Percentiles rank a stretch among this genome's conserved stretches.
Conservation (phyloP, 2,329 filamentous ascomycete species). For the Kalmusia sp. region DNA sequence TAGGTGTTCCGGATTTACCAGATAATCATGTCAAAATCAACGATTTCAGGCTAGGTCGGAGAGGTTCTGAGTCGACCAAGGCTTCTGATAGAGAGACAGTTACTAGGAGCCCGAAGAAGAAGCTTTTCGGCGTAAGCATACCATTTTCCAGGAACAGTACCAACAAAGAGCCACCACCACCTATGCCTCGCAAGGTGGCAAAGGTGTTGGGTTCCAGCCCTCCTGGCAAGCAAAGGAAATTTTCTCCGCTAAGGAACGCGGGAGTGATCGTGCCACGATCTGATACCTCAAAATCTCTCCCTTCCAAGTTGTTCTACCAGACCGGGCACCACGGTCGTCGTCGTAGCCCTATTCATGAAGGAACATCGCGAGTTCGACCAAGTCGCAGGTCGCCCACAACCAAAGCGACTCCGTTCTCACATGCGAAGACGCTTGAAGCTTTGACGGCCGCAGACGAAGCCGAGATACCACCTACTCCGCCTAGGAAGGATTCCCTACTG, state of each 20-base stretch:
- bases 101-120: conserved; percentile 50
- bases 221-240: conserved; percentile 16
- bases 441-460: conserved; percentile 9
- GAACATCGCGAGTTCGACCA: not conserved
- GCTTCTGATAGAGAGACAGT: conserved; percentile 2
- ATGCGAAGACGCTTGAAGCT: not conserved
- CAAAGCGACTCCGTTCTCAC: not conserved
- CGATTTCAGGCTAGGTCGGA: conserved; percentile 27
- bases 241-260: not conserved
- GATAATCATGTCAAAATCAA: conserved; percentile 15
- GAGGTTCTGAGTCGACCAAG: conserved; percentile 18
- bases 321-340: conserved; percentile 14
- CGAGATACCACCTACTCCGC: conserved; percentile 7
- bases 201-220: conserved; percentile 42
- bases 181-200: conserved; percentile 28
- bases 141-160: conserved; percentile 30
- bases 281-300: conserved; percentile 34
- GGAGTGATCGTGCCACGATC: conserved; percentile 17
- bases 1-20: not conserved
- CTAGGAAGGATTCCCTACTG: not conserved
- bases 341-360: not conserved
- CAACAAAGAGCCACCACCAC: conserved; percentile 8
- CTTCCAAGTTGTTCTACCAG: conserved; percentile 24
- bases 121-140: conserved; percentile 44
- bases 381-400: conserved; percentile 27